These are phyloP conservation scores for Saccharomyces jurei DNA, from an alignment of 805 yeast species.

Conservation along the genomic window DNA sequence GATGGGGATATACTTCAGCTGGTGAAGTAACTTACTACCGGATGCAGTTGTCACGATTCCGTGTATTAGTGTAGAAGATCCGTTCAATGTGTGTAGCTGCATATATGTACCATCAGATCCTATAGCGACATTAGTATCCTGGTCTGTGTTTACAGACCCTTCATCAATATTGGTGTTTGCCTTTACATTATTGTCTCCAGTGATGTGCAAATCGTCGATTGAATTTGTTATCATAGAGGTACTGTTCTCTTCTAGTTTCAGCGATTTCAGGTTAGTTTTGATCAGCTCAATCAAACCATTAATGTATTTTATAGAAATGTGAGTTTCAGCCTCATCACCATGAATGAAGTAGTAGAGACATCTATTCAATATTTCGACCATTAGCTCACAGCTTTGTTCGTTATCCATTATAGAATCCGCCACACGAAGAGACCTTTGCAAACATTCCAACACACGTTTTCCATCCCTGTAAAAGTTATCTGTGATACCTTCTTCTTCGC, in stretches of 20 bases:
- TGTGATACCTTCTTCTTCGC: constrained; percentile 37
- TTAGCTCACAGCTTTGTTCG: constrained; percentile 58
- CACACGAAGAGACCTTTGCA: constrained; percentile 78
- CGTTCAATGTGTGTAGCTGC: constrained; percentile 11
- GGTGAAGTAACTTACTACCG: constrained; percentile 28
- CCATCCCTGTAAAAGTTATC: constrained; percentile 36
- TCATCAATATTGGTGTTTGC: neutral
- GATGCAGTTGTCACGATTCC: constrained; percentile 9
- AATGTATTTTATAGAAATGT: constrained; percentile 64
- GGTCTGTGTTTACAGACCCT: neutral
- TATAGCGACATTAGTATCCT: constrained; percentile 9
- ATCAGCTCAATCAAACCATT: constrained; percentile 83
- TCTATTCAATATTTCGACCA: constrained; percentile 82
- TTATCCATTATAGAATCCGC: constrained; percentile 91
- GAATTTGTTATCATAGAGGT: constrained; percentile 4
- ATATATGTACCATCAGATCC: constrained; percentile 26
- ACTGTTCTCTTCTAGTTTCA: constrained; percentile 31
- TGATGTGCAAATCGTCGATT: neutral
- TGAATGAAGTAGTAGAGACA: constrained; percentile 73
- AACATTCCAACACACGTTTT: constrained; percentile 81
- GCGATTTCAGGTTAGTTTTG: constrained; percentile 43
- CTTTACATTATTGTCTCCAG: constrained; percentile 9
- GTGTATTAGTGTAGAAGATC: constrained; percentile 7
- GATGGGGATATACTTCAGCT: constrained; percentile 23
- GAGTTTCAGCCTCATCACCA: constrained; percentile 14